A percentile compares a stretch with the other conserved stretches of the same genome.
phyloP scores from a whole-genome alignment of 2,329 filamentous ascomycete genomes.

The Talaromyces sp. region DNA sequence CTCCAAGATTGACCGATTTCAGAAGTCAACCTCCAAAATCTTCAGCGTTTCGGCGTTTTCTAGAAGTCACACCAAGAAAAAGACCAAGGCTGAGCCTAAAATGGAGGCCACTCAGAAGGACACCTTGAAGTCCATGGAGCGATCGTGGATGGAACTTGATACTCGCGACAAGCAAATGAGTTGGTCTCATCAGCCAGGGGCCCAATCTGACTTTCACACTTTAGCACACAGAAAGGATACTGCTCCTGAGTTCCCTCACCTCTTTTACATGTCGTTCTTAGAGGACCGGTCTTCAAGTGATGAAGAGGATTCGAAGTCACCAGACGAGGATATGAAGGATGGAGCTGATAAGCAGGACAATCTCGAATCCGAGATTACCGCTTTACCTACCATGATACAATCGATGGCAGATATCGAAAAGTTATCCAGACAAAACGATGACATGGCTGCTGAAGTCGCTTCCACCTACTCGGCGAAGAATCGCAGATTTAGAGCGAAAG shows the following conservation, averaged over 20 bases:
- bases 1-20: slow-evolving; percentile 5
- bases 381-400: slow-evolving; percentile 26
- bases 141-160: slow-evolving; percentile 19
- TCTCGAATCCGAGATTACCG: slow-evolving; percentile 26
- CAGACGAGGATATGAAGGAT: slow-evolving; percentile 18
- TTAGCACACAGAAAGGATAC: slow-evolving; percentile 21
- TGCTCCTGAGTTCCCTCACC: slow-evolving; percentile 27
- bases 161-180: slow-evolving; percentile 18
- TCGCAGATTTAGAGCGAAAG: slow-evolving; percentile 13
- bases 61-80: slow-evolving; percentile 17
- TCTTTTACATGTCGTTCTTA: slow-evolving; percentile 22
- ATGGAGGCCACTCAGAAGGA: slow-evolving; percentile 20
- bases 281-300: slow-evolving; percentile 18
- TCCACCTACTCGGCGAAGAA: slow-evolving; percentile 14
- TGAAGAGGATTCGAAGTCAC: slow-evolving; percentile 23
- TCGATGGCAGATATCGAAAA: not conserved
- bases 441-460: slow-evolving; percentile 15
- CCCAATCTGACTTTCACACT: slow-evolving; percentile 19
- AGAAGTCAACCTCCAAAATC: slow-evolving; percentile 14
- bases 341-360: slow-evolving; percentile 12
- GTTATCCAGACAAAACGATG: not conserved
- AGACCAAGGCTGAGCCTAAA: slow-evolving; percentile 16
- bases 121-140: slow-evolving; percentile 21
- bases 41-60: slow-evolving; percentile 6
- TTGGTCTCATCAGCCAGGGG: slow-evolving; percentile 22